Conservation (phyloP, 2,329 filamentous ascomycete genomes). For the Aspergillus ustus region DNA sequence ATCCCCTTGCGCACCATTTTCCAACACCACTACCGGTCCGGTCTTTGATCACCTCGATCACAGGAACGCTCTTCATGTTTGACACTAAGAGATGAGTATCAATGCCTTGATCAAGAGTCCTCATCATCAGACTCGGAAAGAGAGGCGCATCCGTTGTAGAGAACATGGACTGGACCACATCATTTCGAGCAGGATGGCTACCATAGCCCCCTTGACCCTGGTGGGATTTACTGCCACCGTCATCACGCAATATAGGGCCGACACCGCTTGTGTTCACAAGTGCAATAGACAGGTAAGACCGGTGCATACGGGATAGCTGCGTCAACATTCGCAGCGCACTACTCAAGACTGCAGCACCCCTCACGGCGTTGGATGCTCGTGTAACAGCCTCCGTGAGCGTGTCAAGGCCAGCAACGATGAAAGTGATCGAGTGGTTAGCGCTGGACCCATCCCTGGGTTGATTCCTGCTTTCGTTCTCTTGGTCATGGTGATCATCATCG, state of each 20-base stretch:
- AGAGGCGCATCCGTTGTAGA: slow-evolving; percentile 22
- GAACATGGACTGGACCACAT: slow-evolving; percentile 36
- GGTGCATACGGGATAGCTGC: slow-evolving; percentile 35
- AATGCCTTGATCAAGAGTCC: slow-evolving; percentile 44
- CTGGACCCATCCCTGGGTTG: not conserved
- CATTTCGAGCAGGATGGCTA: slow-evolving; percentile 15
- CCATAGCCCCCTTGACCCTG: not conserved
- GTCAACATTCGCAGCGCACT: slow-evolving; percentile 40
- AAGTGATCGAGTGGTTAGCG: not conserved
- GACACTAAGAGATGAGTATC: slow-evolving; percentile 46
- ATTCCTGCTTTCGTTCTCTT: not conserved
- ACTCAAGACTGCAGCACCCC: slow-evolving; percentile 39
- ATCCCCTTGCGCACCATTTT: slow-evolving; percentile 43
- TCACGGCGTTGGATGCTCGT: slow-evolving; percentile 41
- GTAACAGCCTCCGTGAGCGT: slow-evolving; percentile 42
- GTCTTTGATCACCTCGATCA: slow-evolving; percentile 48
- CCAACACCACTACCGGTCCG: slow-evolving; percentile 40
- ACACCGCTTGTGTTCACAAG: slow-evolving; percentile 44
- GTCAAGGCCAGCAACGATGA: slow-evolving; percentile 44
- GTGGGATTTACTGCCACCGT: not conserved
- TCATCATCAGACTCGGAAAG: slow-evolving; percentile 39
- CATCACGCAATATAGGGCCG: slow-evolving; percentile 19
- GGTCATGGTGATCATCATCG: slow-evolving; percentile 4
- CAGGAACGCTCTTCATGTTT: slow-evolving; percentile 25
- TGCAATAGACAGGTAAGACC: slow-evolving; percentile 36